Conservation (phyloP, 2,329 filamentous ascomycete species). For the Sporothrix mexicana region DNA sequence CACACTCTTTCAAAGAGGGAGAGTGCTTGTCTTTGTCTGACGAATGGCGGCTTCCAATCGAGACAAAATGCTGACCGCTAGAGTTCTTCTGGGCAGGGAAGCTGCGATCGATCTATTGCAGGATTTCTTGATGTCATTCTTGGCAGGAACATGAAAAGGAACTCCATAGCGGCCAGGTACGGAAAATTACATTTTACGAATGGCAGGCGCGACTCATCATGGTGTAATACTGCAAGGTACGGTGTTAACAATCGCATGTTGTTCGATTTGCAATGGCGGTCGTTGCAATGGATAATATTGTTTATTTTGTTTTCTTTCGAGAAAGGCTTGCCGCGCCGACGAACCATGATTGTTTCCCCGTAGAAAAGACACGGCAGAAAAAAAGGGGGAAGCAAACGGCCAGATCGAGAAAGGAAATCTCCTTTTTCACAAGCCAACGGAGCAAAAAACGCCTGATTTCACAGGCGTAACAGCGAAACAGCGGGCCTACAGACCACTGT, state of each 20-base stretch:
- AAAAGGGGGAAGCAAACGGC: conserved; percentile 3
- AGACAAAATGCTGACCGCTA: neutral
- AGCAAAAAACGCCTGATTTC: conserved; percentile 33
- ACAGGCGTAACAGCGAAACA: neutral
- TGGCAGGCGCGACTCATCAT: no score
- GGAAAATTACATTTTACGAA: neutral
- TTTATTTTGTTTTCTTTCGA: neutral
- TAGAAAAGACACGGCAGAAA: neutral
- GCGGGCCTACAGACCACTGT: conserved; percentile 16
- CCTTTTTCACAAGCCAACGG: conserved; percentile 22
- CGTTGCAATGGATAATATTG: conserved; percentile 16
- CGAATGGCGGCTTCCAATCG: conserved; percentile 9
- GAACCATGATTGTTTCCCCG: neutral
- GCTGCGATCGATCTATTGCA: neutral
- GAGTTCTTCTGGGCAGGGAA: neutral
- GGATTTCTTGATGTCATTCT: neutral
- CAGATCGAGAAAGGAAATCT: conserved; percentile 1
- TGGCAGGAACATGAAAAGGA: neutral
- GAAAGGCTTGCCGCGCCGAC: neutral
- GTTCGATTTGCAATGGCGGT: conserved; percentile 10
- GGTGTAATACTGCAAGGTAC: no score
- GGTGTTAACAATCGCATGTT: neutral
- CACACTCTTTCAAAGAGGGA: neutral
- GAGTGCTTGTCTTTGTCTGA: neutral
- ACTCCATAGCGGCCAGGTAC: neutral